Evolutionary conservation across 2,329 filamentous ascomycete species (phyloP), one percentile per base, ranked within the genome.

Genomic region (Penicillium oxalicum): DNA sequence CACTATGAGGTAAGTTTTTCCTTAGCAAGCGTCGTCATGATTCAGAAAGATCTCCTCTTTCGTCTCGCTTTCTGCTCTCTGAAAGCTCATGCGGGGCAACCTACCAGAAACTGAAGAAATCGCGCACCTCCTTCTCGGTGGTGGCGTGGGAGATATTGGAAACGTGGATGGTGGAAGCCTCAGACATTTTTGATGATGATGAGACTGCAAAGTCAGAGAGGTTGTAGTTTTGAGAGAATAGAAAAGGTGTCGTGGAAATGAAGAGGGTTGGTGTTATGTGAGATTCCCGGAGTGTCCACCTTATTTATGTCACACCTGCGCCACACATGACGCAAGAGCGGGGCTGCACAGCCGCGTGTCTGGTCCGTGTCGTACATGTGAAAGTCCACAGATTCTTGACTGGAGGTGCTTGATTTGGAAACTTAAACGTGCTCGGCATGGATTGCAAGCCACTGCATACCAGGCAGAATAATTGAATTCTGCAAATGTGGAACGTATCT

Each of bases 101-200:
- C 68, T 79, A 91, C 88, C 81, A 84, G 72, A 97, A 97, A 77
- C 87, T 93, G 79, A 98, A 98, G 79, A 98, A 98, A 68, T 95
- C 91, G 66, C 83, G 83, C 62, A 98, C 84, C 73, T 97, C 90
- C 74, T 91, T 86, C 73, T 98, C 90, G 59, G 81, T 83, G 49
- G 91, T 96, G 68, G 84, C 74, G 54, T 77, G 69, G 60, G 87
- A 83, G 74, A 98, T 95, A 76, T 93, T 91, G 74, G 87, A 87
- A 64, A 97, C 91, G 74, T 91, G 76, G 56, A 96, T 88, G 44
- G 87, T 91, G 62, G 74, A 80, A 61, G 73, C 59, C 45, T 58
- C 68, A 62, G 79, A 74, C 80, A 83, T 83, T 56, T 18, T 51
- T 44, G 11, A 37, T 12, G 4, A 12, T n/a, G n/a, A 32, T 44